phyloP scores from a whole-genome alignment of 768 basidiomycete species.

The Crucibulum laeve region DNA sequence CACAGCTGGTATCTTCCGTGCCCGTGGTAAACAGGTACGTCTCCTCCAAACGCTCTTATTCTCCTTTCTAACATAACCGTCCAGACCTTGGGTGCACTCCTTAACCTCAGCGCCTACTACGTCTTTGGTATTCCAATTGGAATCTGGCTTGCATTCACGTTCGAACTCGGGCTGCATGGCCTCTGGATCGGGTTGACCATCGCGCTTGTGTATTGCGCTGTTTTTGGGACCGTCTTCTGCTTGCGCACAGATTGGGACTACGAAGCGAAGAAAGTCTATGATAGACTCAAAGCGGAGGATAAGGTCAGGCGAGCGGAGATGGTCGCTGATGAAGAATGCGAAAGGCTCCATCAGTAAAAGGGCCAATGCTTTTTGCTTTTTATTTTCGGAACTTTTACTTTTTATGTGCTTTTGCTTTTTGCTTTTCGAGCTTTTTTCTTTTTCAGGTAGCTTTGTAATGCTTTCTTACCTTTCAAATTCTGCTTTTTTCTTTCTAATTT shows the following conservation, averaged over 20 bases:
- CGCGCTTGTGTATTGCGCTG: slow-evolving; percentile 55
- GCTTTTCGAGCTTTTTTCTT: too few species aligned
- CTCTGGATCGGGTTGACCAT: slow-evolving; percentile 83
- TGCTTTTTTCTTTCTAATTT: too few species aligned
- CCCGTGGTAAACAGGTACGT: slow-evolving; percentile 70
- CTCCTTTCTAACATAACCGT: slow-evolving; percentile 1
- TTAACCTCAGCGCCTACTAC: slow-evolving; percentile 83
- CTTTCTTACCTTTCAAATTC: too few species aligned
- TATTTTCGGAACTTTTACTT: too few species aligned
- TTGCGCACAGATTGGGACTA: slow-evolving; percentile 63
- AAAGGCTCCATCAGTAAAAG: too few species aligned
- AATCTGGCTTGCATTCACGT: slow-evolving; percentile 68
- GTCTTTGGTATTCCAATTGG: slow-evolving; percentile 82
- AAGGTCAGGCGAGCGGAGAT: slow-evolving; percentile 15
- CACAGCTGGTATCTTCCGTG: slow-evolving; percentile 74
- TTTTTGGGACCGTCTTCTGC: slow-evolving; percentile 49
- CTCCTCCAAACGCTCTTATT: slow-evolving; percentile 2
- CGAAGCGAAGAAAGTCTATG: slow-evolving; percentile 60
- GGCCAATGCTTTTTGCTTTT: too few species aligned
- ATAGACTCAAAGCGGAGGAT: slow-evolving; percentile 47
- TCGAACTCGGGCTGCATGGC: slow-evolving; percentile 56
- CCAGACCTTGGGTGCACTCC: slow-evolving; percentile 67
- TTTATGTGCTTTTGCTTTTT: too few species aligned
- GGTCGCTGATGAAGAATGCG: slow-evolving; percentile 1
- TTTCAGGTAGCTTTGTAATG: too few species aligned